Conservation (phyloP, 305 asterid genomes). For the Caryopteris hybrid region DNA sequence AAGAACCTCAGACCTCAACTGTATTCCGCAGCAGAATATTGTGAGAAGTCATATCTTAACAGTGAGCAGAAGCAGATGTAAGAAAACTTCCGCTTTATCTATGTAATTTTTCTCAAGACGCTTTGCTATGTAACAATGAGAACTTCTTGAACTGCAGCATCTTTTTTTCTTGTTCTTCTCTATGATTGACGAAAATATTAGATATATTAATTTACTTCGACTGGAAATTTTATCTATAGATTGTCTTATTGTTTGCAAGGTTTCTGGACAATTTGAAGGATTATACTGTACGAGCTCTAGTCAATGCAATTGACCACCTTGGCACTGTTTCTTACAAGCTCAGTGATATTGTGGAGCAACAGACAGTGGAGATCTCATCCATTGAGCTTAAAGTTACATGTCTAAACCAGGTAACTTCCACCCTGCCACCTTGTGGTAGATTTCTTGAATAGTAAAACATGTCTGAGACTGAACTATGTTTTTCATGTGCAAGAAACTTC, state of each 20-base stretch:
- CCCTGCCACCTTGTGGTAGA: not conserved
- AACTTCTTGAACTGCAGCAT: not conserved
- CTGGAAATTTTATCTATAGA: not conserved
- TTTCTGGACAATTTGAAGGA: conserved; percentile 83
- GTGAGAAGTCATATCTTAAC: conserved; percentile 78
- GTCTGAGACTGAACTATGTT: conserved; percentile 21
- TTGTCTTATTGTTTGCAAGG: conserved; percentile 35
- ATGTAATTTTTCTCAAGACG: not conserved
- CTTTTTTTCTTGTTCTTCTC: not conserved
- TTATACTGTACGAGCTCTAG: conserved; percentile 82
- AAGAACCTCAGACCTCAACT: conserved; percentile 89
- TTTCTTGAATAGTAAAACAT: not conserved
- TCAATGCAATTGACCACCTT: conserved; percentile 87
- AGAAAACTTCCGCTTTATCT: conserved; percentile 23
- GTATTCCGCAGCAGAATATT: conserved; percentile 90
- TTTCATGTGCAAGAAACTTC: conserved; percentile 50
- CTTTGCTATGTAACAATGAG: not conserved
- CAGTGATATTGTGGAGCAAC: conserved; percentile 75
- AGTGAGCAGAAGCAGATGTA: conserved; percentile 85
- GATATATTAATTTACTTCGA: conserved; percentile 1
- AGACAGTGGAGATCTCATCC: conserved; percentile 59
- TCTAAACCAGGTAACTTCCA: conserved; percentile 54
- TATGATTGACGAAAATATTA: not conserved
- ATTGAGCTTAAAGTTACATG: conserved; percentile 61
- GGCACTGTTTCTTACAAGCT: conserved; percentile 89